Evolutionary conservation across 345 rosid species (phyloP).

Genomic region (Lepidium sativum): DNA sequence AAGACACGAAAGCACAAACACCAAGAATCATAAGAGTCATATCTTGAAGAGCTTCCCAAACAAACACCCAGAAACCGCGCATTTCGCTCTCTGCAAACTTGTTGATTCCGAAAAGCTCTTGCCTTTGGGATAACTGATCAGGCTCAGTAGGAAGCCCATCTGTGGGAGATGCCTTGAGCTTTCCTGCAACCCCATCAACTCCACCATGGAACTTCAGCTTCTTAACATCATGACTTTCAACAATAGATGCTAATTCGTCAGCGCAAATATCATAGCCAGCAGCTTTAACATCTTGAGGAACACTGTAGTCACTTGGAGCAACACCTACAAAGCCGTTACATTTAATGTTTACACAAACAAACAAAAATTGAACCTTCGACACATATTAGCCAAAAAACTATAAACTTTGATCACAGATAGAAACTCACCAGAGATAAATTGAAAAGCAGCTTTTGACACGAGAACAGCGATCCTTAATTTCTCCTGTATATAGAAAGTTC

Average conservation of each 20-base stretch:
- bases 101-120: constrained; percentile 71
- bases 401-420: background rate
- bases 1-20: constrained; percentile 72
- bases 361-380: background rate
- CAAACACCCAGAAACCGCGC: constrained; percentile 66
- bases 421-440: constrained; percentile 60
- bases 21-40: constrained; percentile 94
- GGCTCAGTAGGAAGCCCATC: constrained; percentile 45
- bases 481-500: constrained; percentile 42
- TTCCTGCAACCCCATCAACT: constrained; percentile 53
- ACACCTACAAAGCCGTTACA: constrained; percentile 42
- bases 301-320: constrained; percentile 56
- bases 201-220: constrained; percentile 74
- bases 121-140: constrained; percentile 38
- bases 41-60: constrained; percentile 95
- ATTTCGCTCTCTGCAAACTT: constrained; percentile 66
- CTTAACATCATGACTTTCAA: constrained; percentile 73
- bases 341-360: background rate
- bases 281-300: constrained; percentile 76
- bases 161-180: constrained; percentile 48
- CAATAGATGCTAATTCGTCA: constrained; percentile 78
- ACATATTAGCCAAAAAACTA: background rate
- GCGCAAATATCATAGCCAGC: constrained; percentile 80
- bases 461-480: constrained; percentile 80
- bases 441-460: constrained; percentile 89